These are phyloP conservation scores for Euphorbia schlechtendalii DNA, from an alignment of 441 rosid genomes.

Conservation along the genomic window DNA sequence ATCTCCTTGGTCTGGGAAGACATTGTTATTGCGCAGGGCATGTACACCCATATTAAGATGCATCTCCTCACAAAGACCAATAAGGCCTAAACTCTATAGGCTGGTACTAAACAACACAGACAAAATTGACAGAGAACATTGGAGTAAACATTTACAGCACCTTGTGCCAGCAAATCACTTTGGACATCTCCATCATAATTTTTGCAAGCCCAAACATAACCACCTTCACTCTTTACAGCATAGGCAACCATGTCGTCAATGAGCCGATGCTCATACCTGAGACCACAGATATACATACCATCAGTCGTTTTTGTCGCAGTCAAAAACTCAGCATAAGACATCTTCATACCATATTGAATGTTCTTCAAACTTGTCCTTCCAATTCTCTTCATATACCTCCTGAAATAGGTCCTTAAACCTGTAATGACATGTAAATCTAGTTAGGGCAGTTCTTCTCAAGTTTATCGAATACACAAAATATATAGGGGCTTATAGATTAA, in stretches of 20 bases:
- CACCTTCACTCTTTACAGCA: slow-evolving; percentile 92
- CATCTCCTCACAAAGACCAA: too few relatives aligned
- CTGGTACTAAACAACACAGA: neutral
- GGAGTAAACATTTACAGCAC: slow-evolving; percentile 24
- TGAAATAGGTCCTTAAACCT: slow-evolving; percentile 96
- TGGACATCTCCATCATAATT: slow-evolving; percentile 97
- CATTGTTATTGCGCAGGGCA: too few relatives aligned
- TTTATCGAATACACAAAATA: neutral
- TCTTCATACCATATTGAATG: slow-evolving; percentile 68
- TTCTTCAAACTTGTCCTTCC: slow-evolving; percentile 87
- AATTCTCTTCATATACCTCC: slow-evolving; percentile 79
- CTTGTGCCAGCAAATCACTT: slow-evolving; percentile 98
- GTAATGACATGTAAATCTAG: slow-evolving; percentile 13
- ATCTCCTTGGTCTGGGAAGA: too few relatives aligned
- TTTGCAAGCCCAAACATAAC: slow-evolving; percentile 99
- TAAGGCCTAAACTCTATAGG: too few relatives aligned
- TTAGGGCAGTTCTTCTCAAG: slow-evolving; percentile 4
- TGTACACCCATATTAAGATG: too few relatives aligned
- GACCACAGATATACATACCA: slow-evolving; percentile 15
- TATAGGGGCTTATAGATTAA: neutral
- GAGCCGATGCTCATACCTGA: slow-evolving; percentile 92
- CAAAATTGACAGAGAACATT: neutral
- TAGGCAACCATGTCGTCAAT: slow-evolving; percentile 99
- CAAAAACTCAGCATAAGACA: slow-evolving; percentile 2
- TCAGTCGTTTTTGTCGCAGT: slow-evolving; percentile 7